phyloP scores from a whole-genome alignment of 495 filamentous ascomycete species.

The Annulohypoxylon bovei region DNA sequence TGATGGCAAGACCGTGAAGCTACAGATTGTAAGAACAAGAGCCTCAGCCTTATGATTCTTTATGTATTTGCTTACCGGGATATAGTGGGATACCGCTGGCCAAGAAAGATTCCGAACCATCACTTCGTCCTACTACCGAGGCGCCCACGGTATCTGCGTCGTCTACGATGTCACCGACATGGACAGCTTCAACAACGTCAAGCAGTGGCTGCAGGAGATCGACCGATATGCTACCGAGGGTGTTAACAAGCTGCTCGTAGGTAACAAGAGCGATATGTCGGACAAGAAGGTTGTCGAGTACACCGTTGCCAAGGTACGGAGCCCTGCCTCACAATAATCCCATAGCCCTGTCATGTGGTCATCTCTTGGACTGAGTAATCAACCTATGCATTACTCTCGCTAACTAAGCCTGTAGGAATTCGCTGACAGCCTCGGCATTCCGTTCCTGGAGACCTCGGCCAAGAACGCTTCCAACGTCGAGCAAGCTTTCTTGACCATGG shows the following conservation, averaged over 20 bases:
- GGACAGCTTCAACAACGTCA: slow-evolving; percentile 99
- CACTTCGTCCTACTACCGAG: slow-evolving; percentile 99
- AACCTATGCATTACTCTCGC: slow-evolving; percentile 10
- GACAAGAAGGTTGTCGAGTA: slow-evolving; percentile 99
- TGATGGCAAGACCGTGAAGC: slow-evolving; percentile 99
- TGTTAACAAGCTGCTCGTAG: slow-evolving; percentile 98
- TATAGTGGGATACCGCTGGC: slow-evolving; percentile 97
- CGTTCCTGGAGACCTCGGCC: slow-evolving; percentile 98
- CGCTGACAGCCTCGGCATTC: slow-evolving; percentile 97
- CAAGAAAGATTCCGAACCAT: slow-evolving; percentile 99
- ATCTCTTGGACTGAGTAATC: slow-evolving; percentile 26
- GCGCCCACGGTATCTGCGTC: slow-evolving; percentile 97
- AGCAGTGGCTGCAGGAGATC: slow-evolving; percentile 99
- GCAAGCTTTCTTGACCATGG: slow-evolving; percentile 99
- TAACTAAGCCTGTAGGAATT: slow-evolving; percentile 76
- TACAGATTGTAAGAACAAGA: slow-evolving; percentile 85
- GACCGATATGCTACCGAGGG: slow-evolving; percentile 98
- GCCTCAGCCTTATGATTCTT: not conserved
- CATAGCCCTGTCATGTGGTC: not conserved
- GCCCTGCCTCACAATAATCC: not conserved
- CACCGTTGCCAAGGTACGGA: slow-evolving; percentile 93
- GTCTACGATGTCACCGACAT: slow-evolving; percentile 99
- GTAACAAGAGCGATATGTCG: slow-evolving; percentile 99
- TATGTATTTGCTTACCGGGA: slow-evolving; percentile 26
- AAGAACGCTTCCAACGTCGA: slow-evolving; percentile 99